Base-by-base conservation (phyloP, 345 rosid species). In the Rhodomyrtus tomentosa region DNA sequence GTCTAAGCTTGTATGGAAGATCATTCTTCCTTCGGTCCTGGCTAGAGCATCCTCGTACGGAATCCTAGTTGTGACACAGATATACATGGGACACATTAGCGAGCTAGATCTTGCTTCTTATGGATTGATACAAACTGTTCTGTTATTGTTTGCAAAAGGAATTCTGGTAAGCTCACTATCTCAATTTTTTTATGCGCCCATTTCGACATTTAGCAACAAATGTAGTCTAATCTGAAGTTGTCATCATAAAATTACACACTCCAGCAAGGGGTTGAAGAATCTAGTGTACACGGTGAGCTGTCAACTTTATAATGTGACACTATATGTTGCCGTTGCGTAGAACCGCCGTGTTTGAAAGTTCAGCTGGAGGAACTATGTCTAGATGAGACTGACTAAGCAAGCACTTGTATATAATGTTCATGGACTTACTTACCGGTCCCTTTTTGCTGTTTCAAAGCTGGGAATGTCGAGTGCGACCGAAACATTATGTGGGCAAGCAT, bases 391-490 rank as follows among this genome's bases (percentile, higher is more conserved):
- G 76, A 13, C 76, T 68, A 36, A 68, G 45, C 8, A 32, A 68
- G 76, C 42, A 36, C 76, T 25, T 32, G 24, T 68, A 18, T 32
- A 36, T 36, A 38, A 32, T 32, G 45, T 36, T 68, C 76, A 20
- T 62, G 54, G 79, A 40, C 8, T 27, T 54, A 38, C 49, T 45
- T 73, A 27, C 8, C 49, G 2, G 24, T n/a, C n/a, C 55, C 83
- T 51, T 81, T 4, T 52, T 38, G 82, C 45, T 68, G 45, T 32
- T 68, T 32, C 45, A 20, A 54, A 90, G 92, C 29, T 87, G n/a
- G 92, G 92, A 29, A 90, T 88, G 90, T 87, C 87, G 18, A 90
- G 92, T 22, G 92, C 92, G 10, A 85, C 90, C 0, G 92, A 90
- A 51, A 90, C 90, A 12, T 81, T 90, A n/a, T 90, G 92, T 3